phyloP scores from a whole-genome alignment of 352 stramenopile genomes.

The Nothophytophthora sp. region DNA sequence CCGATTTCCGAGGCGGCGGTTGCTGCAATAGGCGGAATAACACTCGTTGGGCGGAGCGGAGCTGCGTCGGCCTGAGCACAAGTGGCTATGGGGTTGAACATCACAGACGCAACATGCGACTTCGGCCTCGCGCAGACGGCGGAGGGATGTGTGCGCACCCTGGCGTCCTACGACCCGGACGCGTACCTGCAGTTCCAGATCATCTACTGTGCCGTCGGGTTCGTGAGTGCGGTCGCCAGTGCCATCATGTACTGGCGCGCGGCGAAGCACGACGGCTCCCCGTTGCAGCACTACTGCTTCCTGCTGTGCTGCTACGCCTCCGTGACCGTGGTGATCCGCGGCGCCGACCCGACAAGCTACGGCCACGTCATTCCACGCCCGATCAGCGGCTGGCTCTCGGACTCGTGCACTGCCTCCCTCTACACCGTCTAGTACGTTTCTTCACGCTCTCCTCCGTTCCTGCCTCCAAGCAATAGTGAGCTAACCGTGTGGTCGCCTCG shows the following conservation, averaged over 20 bases:
- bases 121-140: conserved; percentile 49
- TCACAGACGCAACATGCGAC: conserved; percentile 52
- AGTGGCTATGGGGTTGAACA: conserved; percentile 21
- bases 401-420: conserved; percentile 62
- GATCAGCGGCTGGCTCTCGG: conserved; percentile 41
- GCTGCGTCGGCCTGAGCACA: conserved; percentile 10
- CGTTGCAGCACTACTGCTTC: conserved; percentile 55
- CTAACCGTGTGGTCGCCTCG: background rate
- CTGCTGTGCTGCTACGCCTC: conserved; percentile 48
- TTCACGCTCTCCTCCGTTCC: background rate
- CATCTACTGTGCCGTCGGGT: conserved; percentile 39
- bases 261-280: conserved; percentile 31
- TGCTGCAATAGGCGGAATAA: too few species aligned
- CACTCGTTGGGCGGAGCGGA: too few species aligned
- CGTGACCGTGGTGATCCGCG: conserved; percentile 54
- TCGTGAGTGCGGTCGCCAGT: conserved; percentile 28
- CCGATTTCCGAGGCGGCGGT: too few species aligned
- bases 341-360: conserved; percentile 55
- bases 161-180: conserved; percentile 34
- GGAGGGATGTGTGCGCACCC: conserved; percentile 36
- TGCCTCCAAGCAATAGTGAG: background rate
- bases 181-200: conserved; percentile 42
- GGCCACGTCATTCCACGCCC: conserved; percentile 43
- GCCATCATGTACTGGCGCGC: conserved; percentile 50
- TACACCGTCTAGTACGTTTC: conserved; percentile 59